Base-by-base conservation (phyloP, 306 rosid genomes). In the Cucurbita moschata region DNA sequence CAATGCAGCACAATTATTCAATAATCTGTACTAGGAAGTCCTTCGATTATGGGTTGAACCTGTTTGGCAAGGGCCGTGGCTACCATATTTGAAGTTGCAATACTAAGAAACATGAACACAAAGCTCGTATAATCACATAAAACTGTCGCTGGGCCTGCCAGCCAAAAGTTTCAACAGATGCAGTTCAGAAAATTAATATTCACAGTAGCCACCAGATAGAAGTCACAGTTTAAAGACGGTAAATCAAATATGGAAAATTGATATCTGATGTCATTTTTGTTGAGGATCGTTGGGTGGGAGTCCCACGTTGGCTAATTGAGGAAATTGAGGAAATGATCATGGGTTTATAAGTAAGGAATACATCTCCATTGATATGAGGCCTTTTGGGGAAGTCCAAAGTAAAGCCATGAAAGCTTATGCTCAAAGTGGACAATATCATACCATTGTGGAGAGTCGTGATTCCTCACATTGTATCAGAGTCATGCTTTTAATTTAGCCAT, bases 31-130 rank as follows among this genome's bases (percentile, higher is more conserved):
- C 19, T 13, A 30, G 26, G 12, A 70, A 50, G 10, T 16, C 21
- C 14, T 14, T 8, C 16, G 6, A 70, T 13, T 70, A 15, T 8
- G 78, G 64, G 62, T 73, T 75, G 15, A 77, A 93, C 98, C 97
- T 80, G 82, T 79, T 61, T 83, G 46, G 96, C 98, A 66, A 90
- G 90, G 64, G 97, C 86, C 47, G 97, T 90, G 58, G 98, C 97
- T 56, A 93, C 94, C 97, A 93, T 88, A 79, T 93, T 93, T 6
- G 98, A 93, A 77, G 98, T 93, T 7, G 98, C 93, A 73, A 93
- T 74, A 0, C 97, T 87, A 56, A 93, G 97, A 79, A 93, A 93
- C 98, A 93, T 93, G 86, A 93, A 93, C 60, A 71, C 73, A 15
- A 86, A 90, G 81, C 94, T 85, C 81, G 82, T 80, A 78, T 86